phyloP scores from a whole-genome alignment of 1,139 yeast species.

The Sugiyamaella japonica region DNA sequence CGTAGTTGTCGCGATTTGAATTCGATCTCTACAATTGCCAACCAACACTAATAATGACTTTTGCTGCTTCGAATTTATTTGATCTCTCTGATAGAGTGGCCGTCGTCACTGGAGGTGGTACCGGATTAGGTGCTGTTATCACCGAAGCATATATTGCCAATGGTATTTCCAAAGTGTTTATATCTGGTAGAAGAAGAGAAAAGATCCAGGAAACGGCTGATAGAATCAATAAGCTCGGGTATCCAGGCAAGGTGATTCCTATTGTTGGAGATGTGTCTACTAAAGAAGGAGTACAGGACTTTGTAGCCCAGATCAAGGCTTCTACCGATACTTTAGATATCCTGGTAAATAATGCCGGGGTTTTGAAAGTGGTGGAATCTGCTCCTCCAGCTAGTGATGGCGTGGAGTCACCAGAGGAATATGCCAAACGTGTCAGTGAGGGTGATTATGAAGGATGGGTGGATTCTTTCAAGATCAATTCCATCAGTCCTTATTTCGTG shows the following conservation, averaged over 20 bases:
- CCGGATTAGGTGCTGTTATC: slow-evolving; percentile 24
- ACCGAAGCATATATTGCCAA: slow-evolving; percentile 21
- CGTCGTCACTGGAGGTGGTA: slow-evolving; percentile 26
- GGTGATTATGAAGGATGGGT: slow-evolving; percentile 26
- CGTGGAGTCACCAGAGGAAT: slow-evolving; percentile 17
- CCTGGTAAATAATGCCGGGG: slow-evolving; percentile 26
- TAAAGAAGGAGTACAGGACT: slow-evolving; percentile 22
- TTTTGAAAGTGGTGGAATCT: slow-evolving; percentile 15
- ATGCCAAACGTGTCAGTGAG: slow-evolving; percentile 17
- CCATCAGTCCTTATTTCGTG: slow-evolving; percentile 20
- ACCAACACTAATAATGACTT: slow-evolving; percentile 17
- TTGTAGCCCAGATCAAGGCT: slow-evolving; percentile 16
- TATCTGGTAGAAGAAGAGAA: slow-evolving; percentile 23
- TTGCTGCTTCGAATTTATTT: slow-evolving; percentile 18
- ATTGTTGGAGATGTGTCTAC: slow-evolving; percentile 23
- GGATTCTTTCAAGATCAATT: slow-evolving; percentile 16
- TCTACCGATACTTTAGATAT: slow-evolving; percentile 21
- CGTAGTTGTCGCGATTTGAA: too few species aligned
- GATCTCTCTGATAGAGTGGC: slow-evolving; percentile 23
- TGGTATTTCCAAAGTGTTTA: slow-evolving; percentile 23
- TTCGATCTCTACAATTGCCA: neutral
- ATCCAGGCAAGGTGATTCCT: slow-evolving; percentile 24
- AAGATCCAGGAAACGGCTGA: slow-evolving; percentile 22
- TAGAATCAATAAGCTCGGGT: slow-evolving; percentile 20
- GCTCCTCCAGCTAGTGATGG: neutral